Base-by-base conservation (phyloP, 768 basidiomycete species). In the Russula virescens region DNA sequence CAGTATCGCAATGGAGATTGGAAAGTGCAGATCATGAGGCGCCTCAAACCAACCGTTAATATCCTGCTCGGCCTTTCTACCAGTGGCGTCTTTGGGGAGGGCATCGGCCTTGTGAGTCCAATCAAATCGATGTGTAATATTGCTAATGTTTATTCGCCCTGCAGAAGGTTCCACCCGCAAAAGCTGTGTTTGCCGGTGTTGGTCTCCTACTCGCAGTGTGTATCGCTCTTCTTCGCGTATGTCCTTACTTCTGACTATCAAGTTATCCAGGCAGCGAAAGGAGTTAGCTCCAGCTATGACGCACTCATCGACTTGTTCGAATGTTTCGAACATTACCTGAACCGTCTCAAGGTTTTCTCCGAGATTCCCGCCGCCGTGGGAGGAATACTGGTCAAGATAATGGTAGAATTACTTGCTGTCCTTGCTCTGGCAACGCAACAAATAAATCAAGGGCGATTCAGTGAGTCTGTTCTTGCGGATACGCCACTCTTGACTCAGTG, bases 371-470 rank as follows among this genome's bases (percentile, higher is more conserved):
- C 47, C 13, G 23, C 48, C 25, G 8, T 42, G 47, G 19, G 3
- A 2, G 38, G 35, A 21, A 28, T 50, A 7, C 19, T 49, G 23
- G 31, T 58, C 25, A 49, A 58, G 34, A 58, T 58, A 28, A 40
- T 58, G 38, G 48, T 31, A 2, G 57, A 58, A 34, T 28, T 58
- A 14, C 47, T 58, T 21, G n/a, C 14, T 2, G 34, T 58, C 38
- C 38, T 58, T 7, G 57, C 57, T 5, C 48, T 58, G n/a, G n/a
- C n/a, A n/a, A n/a, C n/a, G n/a, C n/a, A n/a, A n/a, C n/a, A n/a
- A n/a, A n/a, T n/a, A n/a, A n/a, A 58, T 21, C 57, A 50, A 19
- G 57, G 57, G 11, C 34, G 57, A 50, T 28, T 50, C 38, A 58
- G 57, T 58, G 38, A 18, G 57, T 50, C 42, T 13, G 7, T 11